These are phyloP conservation scores for Ceriops tagal DNA, from an alignment of 345 rosid species.

Conservation along the genomic window DNA sequence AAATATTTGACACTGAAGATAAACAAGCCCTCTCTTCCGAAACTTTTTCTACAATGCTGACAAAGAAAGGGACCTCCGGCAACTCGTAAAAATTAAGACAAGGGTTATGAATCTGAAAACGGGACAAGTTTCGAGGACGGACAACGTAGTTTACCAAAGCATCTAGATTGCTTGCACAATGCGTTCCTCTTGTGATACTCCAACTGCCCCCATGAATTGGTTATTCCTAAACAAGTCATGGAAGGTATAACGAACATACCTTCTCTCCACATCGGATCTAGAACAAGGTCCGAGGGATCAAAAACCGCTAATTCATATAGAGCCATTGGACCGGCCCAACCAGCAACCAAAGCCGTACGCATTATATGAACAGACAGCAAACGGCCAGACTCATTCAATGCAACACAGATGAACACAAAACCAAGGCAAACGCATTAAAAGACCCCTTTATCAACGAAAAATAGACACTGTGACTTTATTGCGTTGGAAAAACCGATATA, in stretches of 20 bases:
- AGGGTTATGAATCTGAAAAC: no score
- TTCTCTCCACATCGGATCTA: constrained; percentile 16
- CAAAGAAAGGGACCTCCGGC: no score
- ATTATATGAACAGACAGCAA: constrained; percentile 10
- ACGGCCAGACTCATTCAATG: constrained; percentile 10
- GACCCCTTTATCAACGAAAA: neutral
- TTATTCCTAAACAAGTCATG: constrained; percentile 14
- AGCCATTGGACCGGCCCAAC: constrained; percentile 9
- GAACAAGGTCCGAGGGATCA: neutral
- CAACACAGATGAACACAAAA: neutral
- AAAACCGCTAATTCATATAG: constrained; percentile 14
- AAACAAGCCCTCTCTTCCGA: no score
- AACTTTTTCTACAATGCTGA: no score
- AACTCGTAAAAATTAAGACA: no score
- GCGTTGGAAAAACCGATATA: no score
- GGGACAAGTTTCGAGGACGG: no score
- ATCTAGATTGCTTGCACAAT: no score
- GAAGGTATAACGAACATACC: constrained; percentile 1
- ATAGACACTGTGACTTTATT: no score
- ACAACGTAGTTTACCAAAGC: no score
- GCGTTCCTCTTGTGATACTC: constrained; percentile 1
- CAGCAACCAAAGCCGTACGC: constrained; percentile 9
- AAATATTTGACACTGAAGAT: no score
- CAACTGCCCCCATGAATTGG: constrained; percentile 10
- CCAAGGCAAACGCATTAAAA: neutral